phyloP scores from a whole-genome alignment of 441 rosid genomes.

The Croton setiger region DNA sequence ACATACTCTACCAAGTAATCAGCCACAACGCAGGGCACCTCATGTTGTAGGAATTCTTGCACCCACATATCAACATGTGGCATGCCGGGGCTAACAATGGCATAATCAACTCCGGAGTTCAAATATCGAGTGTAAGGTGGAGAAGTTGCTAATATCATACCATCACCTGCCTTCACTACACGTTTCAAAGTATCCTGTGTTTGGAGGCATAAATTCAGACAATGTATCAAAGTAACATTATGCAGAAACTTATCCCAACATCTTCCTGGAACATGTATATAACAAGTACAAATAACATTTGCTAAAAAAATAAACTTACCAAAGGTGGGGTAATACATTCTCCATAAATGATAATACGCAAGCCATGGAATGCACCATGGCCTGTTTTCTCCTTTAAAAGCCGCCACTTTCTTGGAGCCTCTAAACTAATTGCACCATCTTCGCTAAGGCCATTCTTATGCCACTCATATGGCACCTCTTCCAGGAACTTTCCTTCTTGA shows the following conservation, averaged over 20 bases:
- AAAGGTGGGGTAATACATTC: constrained; percentile 84
- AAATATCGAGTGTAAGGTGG: constrained; percentile 75
- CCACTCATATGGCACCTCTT: constrained; percentile 87
- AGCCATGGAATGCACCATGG: constrained; percentile 79
- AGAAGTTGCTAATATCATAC: constrained; percentile 86
- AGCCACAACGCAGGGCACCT: constrained; percentile 76
- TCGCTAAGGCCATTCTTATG: constrained; percentile 63
- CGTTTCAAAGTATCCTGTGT: constrained; percentile 58
- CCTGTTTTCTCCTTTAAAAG: constrained; percentile 75
- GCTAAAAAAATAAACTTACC: constrained; percentile 45
- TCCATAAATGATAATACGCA: constrained; percentile 78
- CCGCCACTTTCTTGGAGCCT: constrained; percentile 94
- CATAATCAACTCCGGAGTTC: constrained; percentile 68
- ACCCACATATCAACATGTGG: constrained; percentile 43
- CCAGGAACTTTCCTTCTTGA: constrained; percentile 66
- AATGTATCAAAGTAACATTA: not conserved
- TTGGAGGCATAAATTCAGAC: constrained; percentile 1
- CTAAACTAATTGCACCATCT: constrained; percentile 79
- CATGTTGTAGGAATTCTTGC: constrained; percentile 78
- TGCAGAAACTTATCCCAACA: not conserved
- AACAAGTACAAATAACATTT: not conserved
- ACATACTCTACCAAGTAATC: constrained; percentile 96
- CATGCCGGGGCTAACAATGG: constrained; percentile 11
- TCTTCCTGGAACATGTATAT: not conserved
- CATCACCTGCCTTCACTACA: constrained; percentile 92